Evolutionary conservation across 208 protist genomes (phyloP).

Genomic region (Trichomonas tenax): DNA sequence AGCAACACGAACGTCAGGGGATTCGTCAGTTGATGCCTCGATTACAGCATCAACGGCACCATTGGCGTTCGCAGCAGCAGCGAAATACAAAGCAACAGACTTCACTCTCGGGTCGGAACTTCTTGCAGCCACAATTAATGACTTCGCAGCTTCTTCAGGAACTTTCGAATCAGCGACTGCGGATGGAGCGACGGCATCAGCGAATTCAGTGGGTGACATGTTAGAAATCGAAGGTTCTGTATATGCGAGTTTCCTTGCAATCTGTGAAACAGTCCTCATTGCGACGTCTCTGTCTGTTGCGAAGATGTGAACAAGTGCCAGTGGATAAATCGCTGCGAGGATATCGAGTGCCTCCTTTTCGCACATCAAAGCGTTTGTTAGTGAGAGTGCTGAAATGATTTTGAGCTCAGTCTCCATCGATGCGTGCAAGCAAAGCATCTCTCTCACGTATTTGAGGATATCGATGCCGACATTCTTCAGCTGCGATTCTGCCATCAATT

Average conservation of each 20-base stretch:
- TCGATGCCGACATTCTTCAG: background rate
- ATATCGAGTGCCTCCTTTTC: background rate
- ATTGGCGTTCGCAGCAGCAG: background rate
- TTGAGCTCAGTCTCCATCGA: background rate
- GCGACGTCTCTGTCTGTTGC: background rate
- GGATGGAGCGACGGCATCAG: background rate
- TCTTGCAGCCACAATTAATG: background rate
- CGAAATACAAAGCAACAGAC: background rate
- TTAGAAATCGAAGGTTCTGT: background rate
- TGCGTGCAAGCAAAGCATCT: background rate
- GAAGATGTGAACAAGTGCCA: background rate
- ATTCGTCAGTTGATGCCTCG: background rate
- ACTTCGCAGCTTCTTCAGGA: background rate
- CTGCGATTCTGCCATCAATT: background rate
- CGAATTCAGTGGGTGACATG: background rate
- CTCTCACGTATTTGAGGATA: background rate
- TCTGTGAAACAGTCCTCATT: background rate
- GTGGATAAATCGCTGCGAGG: background rate
- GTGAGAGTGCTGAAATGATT: background rate
- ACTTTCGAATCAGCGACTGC: background rate
- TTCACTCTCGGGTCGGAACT: background rate
- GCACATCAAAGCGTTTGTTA: background rate
- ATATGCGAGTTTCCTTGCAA: background rate
- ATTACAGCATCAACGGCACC: background rate
- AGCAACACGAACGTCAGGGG: background rate